These are phyloP conservation scores for Vanderwaltozyma polyspora DNA, from an alignment of 805 yeast genomes.

Conservation along the genomic window DNA sequence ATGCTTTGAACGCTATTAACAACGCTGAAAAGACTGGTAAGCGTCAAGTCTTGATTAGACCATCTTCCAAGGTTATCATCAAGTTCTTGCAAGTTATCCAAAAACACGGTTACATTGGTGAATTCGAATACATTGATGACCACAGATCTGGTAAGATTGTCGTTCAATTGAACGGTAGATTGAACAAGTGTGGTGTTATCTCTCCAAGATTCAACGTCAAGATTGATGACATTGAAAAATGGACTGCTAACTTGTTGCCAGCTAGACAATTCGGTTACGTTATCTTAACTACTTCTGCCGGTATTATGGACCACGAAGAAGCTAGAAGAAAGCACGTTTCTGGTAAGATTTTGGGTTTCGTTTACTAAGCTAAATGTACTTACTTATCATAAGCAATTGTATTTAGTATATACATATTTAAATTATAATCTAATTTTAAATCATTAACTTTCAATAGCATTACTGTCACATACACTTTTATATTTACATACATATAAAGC, in stretches of 20 bases:
- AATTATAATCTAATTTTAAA: too few relatives aligned
- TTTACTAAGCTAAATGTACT: conserved; percentile 46
- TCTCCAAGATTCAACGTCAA: conserved; percentile 98
- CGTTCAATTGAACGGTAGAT: conserved; percentile 93
- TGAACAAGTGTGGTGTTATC: conserved; percentile 97
- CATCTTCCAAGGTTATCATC: conserved; percentile 96
- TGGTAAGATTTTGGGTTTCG: conserved; percentile 97
- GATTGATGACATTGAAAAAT: conserved; percentile 90
- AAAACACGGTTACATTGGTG: conserved; percentile 98
- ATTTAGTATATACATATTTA: too few relatives aligned
- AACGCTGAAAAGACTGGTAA: conserved; percentile 99
- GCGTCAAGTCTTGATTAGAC: conserved; percentile 97
- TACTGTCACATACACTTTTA: too few relatives aligned
- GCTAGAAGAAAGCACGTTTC: conserved; percentile 99
- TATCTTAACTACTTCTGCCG: conserved; percentile 97
- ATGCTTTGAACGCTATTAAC: conserved; percentile 96
- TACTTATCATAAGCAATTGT: not conserved
- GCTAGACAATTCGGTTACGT: conserved; percentile 99
- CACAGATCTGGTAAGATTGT: conserved; percentile 98
- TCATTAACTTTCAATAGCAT: too few relatives aligned
- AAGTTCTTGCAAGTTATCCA: conserved; percentile 95
- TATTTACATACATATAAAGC: too few relatives aligned
- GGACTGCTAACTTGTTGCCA: conserved; percentile 97
- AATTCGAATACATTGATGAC: conserved; percentile 96
- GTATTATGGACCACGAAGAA: conserved; percentile 99